Evolutionary conservation across 2,329 filamentous ascomycete genomes (phyloP), one percentile per base, ranked within the genome.

Genomic region (Ilyonectria destructans): DNA sequence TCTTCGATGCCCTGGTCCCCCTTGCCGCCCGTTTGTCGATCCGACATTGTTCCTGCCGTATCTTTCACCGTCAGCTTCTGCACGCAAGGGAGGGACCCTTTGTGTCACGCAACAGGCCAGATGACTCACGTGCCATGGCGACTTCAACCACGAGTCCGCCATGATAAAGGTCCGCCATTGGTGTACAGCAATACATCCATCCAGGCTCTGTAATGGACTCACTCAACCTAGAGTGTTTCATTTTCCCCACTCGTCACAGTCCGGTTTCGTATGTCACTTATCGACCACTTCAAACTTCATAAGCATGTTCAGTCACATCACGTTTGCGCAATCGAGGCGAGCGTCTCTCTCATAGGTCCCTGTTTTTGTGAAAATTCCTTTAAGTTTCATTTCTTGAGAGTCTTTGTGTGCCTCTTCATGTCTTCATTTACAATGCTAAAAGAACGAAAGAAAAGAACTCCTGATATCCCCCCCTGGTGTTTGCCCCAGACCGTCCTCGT

Each of bases 351-450:
- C 4, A 19, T 19, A 6, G n/a, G 10, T 5, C 12, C 29, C 55
- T 26, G 6, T 26, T 21, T 45, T 15, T 59, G 33, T 62, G 52
- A 58, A 62, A 33, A 19, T 65, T 54, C 40, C 17, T 49, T 46
- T 48, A n/a, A n/a, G 33, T 46, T 58, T 55, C 37, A 52, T 66
- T 51, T 52, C 31, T 21, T 55, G 37, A 12, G 37, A 57, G 23
- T 31, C 46, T 52, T 26, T 46, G 19, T 58, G 58, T 54, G 49
- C 33, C 29, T 58, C 63, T 40, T 58, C 5, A 58, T 52, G 48
- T 54, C 54, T 52, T 62, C 52, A 62, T 62, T 58, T 67, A 62
- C 64, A 62, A 23, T 58, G 64, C 64, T 29, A 26, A 58, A 49
- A 37, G 21, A 56, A 56, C 48, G 19, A 45, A 55, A 51, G 31